Base-by-base conservation (phyloP, 345 rosid species). In the Eucalyptus cloeziana region DNA sequence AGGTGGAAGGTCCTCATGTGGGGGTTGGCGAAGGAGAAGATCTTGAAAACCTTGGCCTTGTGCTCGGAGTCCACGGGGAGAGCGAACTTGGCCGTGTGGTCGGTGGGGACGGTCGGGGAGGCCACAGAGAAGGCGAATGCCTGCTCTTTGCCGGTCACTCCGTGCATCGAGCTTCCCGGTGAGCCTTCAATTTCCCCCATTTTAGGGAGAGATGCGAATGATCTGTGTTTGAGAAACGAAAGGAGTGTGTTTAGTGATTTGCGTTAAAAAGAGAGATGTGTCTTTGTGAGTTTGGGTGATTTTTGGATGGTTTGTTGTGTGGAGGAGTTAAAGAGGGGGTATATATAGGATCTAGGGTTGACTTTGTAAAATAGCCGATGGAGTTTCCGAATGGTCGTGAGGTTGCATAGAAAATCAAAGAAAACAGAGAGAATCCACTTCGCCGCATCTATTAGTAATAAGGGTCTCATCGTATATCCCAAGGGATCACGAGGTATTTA, bases 1-100 rank as follows among this genome's bases (percentile, higher is more conserved):
- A 97, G 94, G 90, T 96, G 99, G 83, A 97, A 96, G 13, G 98
- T 96, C 90, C 97, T 92, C 99, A 96, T 96, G 92, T 96, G 98
- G 52, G 99, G 99, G 49, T 95, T 94, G 15, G 94, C 97, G 1
- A 96, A 90, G 8, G 99, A 97, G 54, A 95, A 93, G 50, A 94
- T 86, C 91, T 95, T 97, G 88, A 95, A 94, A 8, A 93, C 97
- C 88, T 93, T 96, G 69, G 99, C 97, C 87, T 96, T 96, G 90
- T 96, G 99, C 89, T 97, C 99, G 5, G 98, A 96, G 89, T 97
- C 97, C 11, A 97, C 97, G 1, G 99, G 97, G 13, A 95, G 88
- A 8, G 76, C 93, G 54, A 97, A 96, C 47, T 96, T 96, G 21
- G 96, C 96, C 3, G 96, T 91, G 12, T 92, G 80, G 50, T 96